Percentiles rank a stretch among this genome's conserved stretches.
These are phyloP conservation scores for Skeletonema menzelii DNA, from an alignment of 108 stramenopile species.

Conservation along the genomic window DNA sequence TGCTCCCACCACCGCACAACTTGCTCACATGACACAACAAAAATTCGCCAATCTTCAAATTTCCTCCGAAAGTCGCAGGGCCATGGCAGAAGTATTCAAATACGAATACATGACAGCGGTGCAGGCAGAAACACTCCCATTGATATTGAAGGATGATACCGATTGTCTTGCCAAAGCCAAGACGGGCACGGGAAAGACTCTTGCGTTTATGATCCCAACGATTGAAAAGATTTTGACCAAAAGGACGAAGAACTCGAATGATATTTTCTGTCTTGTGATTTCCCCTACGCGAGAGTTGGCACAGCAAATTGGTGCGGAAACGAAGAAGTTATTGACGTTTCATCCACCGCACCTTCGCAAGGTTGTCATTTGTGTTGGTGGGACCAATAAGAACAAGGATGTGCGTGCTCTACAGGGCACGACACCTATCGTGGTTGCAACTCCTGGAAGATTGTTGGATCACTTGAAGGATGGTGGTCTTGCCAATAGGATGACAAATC, in stretches of 20 bases:
- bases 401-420: conserved; percentile 69
- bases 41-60: conserved; percentile 50
- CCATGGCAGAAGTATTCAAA: conserved; percentile 64
- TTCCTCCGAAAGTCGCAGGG: conserved; percentile 41
- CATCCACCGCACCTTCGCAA: conserved; percentile 61
- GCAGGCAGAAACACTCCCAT: conserved; percentile 70
- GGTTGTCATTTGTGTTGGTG: conserved; percentile 74
- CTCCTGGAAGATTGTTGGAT: conserved; percentile 92
- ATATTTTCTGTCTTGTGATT: conserved; percentile 82
- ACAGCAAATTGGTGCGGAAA: conserved; percentile 81
- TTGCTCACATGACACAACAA: conserved; percentile 35
- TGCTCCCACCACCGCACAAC: background rate
- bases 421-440: conserved; percentile 82
- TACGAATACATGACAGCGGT: conserved; percentile 84
- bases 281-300: conserved; percentile 92
- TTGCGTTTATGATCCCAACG: conserved; percentile 88
- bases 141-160: conserved; percentile 34
- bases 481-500: conserved; percentile 27
- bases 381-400: conserved; percentile 82
- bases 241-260: conserved; percentile 12
- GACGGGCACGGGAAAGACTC: conserved; percentile 91
- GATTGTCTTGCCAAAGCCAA: conserved; percentile 76
- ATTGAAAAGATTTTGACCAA: conserved; percentile 65
- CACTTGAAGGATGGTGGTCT: conserved; percentile 84
- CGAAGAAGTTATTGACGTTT: conserved; percentile 63